These are phyloP conservation scores for Colletotrichum nymphaeae DNA, from an alignment of 2,329 filamentous ascomycete genomes.

Conservation along the genomic window DNA sequence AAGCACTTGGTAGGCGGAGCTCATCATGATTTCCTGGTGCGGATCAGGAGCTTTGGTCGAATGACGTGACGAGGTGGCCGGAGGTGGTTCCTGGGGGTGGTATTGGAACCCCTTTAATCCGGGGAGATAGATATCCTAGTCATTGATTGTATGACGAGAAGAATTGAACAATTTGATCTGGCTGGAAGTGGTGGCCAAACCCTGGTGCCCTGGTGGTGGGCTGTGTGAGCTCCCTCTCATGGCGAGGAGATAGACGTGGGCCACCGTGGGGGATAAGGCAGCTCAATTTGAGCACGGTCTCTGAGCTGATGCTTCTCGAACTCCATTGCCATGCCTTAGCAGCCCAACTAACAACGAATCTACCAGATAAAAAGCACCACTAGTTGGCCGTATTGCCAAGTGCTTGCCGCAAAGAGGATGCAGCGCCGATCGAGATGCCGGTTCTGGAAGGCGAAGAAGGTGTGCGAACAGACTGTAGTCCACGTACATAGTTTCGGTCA, in stretches of 20 bases:
- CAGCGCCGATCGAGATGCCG: neutral
- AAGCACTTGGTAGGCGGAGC: constrained; percentile 12
- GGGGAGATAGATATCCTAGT: constrained; percentile 19
- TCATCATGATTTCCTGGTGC: constrained; percentile 3
- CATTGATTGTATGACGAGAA: constrained; percentile 6
- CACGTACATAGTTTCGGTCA: neutral
- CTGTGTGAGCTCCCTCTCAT: neutral
- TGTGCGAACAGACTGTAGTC: neutral
- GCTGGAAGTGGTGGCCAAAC: neutral
- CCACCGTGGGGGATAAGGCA: constrained; percentile 3
- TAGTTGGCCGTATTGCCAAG: neutral
- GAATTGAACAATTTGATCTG: constrained; percentile 7
- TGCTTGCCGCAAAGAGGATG: neutral
- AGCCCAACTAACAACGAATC: neutral
- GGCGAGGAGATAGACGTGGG: neutral
- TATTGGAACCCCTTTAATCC: constrained; percentile 23
- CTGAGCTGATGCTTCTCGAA: constrained; percentile 1
- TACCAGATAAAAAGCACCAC: constrained; percentile 15
- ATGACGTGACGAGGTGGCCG: constrained; percentile 24
- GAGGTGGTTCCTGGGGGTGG: constrained; percentile 11
- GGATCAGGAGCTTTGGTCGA: constrained; percentile 10
- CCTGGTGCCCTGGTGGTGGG: constrained; percentile 10
- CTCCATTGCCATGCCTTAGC: constrained; percentile 2
- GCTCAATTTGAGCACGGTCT: constrained; percentile 6
- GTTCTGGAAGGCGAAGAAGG: constrained; percentile 13